Evolutionary conservation across 2,329 filamentous ascomycete species (phyloP).

Genomic region (Phaeosphaeriaceae sp.): DNA sequence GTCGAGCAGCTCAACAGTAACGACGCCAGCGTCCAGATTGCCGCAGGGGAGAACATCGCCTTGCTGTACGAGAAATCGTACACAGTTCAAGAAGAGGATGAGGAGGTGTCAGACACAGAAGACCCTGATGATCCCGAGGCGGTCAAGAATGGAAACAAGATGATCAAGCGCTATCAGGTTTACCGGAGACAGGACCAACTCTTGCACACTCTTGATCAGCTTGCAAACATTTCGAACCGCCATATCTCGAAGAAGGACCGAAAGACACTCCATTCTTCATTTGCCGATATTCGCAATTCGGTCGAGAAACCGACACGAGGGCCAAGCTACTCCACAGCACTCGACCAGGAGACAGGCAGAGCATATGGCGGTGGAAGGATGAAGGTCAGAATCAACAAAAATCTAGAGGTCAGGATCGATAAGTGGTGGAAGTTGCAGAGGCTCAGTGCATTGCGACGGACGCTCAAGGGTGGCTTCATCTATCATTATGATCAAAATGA

Average conservation of each 20-base stretch:
- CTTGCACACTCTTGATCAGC: slow-evolving; percentile 62
- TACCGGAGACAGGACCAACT: slow-evolving; percentile 70
- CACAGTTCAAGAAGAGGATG: slow-evolving; percentile 63
- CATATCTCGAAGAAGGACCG: slow-evolving; percentile 70
- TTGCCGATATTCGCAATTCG: slow-evolving; percentile 69
- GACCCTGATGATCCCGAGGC: slow-evolving; percentile 54
- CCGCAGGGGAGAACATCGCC: slow-evolving; percentile 80
- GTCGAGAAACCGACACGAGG: slow-evolving; percentile 71
- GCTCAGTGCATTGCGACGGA: slow-evolving; percentile 65
- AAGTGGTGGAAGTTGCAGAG: slow-evolving; percentile 76
- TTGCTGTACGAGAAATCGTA: slow-evolving; percentile 79
- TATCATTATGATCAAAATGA: slow-evolving; percentile 49
- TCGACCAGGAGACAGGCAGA: slow-evolving; percentile 65
- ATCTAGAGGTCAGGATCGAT: slow-evolving; percentile 68
- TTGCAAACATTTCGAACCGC: slow-evolving; percentile 66
- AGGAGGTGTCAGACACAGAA: slow-evolving; percentile 58
- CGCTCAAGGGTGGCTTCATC: slow-evolving; percentile 57
- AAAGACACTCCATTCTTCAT: slow-evolving; percentile 69
- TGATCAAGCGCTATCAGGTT: slow-evolving; percentile 70
- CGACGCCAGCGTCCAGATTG: slow-evolving; percentile 74
- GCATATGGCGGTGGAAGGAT: slow-evolving; percentile 66
- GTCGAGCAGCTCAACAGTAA: slow-evolving; percentile 83
- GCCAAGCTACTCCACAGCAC: slow-evolving; percentile 69
- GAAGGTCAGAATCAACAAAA: slow-evolving; percentile 63
- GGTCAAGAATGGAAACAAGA: slow-evolving; percentile 31